Evolutionary conservation across 2,329 filamentous ascomycete genomes (phyloP).

Genomic region (Trichoderma atrobrunneum): DNA sequence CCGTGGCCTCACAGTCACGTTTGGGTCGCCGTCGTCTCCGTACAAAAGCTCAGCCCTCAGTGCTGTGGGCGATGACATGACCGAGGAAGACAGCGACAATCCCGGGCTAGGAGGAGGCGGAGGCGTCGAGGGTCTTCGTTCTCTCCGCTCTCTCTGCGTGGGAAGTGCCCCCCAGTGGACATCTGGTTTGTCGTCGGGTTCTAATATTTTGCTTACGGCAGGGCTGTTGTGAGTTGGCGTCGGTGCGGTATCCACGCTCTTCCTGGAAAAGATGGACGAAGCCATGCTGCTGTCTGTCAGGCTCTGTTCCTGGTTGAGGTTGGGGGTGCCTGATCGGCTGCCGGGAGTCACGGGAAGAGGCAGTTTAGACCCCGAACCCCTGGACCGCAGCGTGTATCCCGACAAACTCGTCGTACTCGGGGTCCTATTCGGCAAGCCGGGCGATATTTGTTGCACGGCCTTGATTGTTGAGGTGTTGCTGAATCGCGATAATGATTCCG

Average conservation of each 20-base stretch:
- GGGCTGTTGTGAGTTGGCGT: constrained; percentile 35
- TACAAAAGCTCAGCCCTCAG: constrained; percentile 21
- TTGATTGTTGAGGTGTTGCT: constrained; percentile 18
- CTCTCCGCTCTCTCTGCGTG: constrained; percentile 17
- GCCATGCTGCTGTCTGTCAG: constrained; percentile 44
- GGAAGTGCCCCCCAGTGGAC: constrained; percentile 29
- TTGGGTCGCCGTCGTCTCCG: constrained; percentile 18
- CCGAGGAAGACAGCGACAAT: constrained; percentile 30
- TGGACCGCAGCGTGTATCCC: constrained; percentile 34
- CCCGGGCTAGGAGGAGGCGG: constrained; percentile 26
- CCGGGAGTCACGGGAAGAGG: constrained; percentile 38
- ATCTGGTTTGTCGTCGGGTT: constrained; percentile 20
- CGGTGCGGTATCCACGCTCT: constrained; percentile 35
- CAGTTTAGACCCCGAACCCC: constrained; percentile 38
- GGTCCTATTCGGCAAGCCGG: constrained; percentile 22
- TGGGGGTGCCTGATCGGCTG: constrained; percentile 37
- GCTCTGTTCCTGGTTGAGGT: constrained; percentile 35
- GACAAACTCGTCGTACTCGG: constrained; percentile 28
- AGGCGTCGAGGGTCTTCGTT: constrained; percentile 17
- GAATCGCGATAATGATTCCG: constrained; percentile 12
- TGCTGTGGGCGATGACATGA: constrained; percentile 33
- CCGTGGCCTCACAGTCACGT: constrained; percentile 23
- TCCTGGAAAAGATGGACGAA: constrained; percentile 41
- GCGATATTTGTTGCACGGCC: constrained; percentile 22
- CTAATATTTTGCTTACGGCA: constrained; percentile 23